phyloP scores from a whole-genome alignment of 2,329 filamentous ascomycete genomes.

The Trichoderma sp. region DNA sequence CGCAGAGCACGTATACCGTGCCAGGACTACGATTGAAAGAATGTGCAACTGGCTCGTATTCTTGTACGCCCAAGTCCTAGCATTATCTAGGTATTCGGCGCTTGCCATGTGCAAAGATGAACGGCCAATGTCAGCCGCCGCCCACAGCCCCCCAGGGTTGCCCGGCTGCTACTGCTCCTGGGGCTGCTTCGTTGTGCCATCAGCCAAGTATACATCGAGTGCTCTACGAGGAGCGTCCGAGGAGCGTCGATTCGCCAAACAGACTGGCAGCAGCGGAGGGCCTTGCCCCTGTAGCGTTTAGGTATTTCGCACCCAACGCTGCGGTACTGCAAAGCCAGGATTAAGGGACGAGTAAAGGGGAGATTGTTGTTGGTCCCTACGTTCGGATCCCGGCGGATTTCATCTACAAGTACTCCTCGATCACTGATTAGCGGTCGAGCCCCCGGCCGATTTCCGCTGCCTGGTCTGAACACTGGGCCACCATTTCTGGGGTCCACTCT shows the following conservation, averaged over 20 bases:
- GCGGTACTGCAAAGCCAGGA: background rate
- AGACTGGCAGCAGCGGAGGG: background rate
- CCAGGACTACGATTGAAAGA: background rate
- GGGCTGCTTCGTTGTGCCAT: background rate
- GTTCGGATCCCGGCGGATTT: slow-evolving; percentile 11
- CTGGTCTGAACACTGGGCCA: background rate
- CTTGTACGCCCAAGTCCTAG: background rate
- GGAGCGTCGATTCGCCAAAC: background rate
- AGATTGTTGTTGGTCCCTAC: background rate
- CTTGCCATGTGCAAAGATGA: background rate
- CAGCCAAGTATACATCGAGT: background rate
- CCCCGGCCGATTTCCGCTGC: slow-evolving; percentile 17
- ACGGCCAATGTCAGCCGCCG: slow-evolving; percentile 1
- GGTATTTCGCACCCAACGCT: slow-evolving; percentile 3
- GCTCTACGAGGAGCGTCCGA: background rate
- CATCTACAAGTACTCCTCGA: slow-evolving; percentile 12
- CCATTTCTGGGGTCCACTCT: slow-evolving; percentile 4
- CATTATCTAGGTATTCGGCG: background rate
- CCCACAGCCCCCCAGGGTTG: background rate
- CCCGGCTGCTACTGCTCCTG: background rate
- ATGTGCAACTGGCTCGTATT: background rate
- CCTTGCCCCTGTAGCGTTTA: background rate
- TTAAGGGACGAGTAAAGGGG: slow-evolving; percentile 6
- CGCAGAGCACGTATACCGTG: background rate
- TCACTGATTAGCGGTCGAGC: slow-evolving; percentile 24